Evolutionary conservation across 306 rosid species (phyloP).

Genomic region (Pyrus communis): DNA sequence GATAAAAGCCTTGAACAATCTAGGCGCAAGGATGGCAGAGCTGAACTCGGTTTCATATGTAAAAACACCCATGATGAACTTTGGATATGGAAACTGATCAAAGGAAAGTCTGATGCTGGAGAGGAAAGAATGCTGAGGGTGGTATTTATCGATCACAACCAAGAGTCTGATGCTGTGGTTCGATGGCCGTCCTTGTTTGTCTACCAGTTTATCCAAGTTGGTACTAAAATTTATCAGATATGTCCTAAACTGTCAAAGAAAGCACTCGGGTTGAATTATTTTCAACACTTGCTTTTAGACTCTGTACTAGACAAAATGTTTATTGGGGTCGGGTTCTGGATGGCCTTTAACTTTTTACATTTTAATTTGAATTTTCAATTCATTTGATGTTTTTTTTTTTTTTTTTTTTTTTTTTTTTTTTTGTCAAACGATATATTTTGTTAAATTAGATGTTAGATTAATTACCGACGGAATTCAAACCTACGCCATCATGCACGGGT

Average conservation of each 20-base stretch:
- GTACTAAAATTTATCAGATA: neutral
- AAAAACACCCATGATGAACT: slow-evolving; percentile 13
- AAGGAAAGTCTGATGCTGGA: neutral
- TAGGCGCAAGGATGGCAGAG: slow-evolving; percentile 28
- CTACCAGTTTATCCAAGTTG: neutral
- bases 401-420: no score
- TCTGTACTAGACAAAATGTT: neutral
- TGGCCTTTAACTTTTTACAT: neutral
- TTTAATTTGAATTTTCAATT: neutral
- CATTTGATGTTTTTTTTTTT: neutral
- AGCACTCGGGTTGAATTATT: neutral
- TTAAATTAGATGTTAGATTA: no score
- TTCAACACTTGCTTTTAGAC: neutral
- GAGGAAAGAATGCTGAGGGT: neutral
- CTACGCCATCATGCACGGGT: accelerated
- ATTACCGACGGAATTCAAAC: no score
- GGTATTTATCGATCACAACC: neutral
- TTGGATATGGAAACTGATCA: neutral
- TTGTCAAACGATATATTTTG: no score
- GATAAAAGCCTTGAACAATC: slow-evolving; percentile 44
- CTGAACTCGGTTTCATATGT: slow-evolving; percentile 18
- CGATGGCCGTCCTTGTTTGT: neutral
- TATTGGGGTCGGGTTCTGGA: neutral
- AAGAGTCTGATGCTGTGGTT: neutral
- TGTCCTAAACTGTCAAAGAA: neutral